Evolutionary conservation across 306 rosid genomes (phyloP), one percentile per base, ranked within the genome.

Genomic region (Sechiopsis laciniata): DNA sequence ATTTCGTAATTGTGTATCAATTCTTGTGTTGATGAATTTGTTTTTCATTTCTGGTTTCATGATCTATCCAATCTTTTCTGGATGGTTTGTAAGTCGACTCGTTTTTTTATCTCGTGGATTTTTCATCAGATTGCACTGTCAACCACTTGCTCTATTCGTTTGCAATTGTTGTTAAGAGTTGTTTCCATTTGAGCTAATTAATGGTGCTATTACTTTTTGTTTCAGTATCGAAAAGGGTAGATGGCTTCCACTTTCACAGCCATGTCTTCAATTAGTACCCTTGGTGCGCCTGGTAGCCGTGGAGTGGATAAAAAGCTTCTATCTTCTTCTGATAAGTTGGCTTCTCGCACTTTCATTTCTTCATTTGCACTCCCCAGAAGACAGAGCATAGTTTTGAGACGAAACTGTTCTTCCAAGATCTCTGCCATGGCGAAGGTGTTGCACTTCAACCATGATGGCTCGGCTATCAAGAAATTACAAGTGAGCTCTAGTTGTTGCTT

Each of bases 381-480:
- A 53, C 87, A 66, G 16, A 78, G 76, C 78, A 71, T 76, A 10
- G 77, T 81, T 4, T 0, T 81, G 0, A 80, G 91, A 26, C 85
- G 83, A 72, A 82, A 57, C 20, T 83, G 80, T 0, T 71, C 78
- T 54, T 78, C 83, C 40, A 87, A 79, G 81, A 86, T 91, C 54
- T 91, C 82, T 8, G 93, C 99, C 59, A 95, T 95, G 99, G 99
- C 99, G 0, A 95, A 95, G 75, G 99, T 91, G 71, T 75, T 95
- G 82, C 95, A 91, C 76, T 95, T 95, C 76, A 95, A 95, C 79
- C 90, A 88, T 81, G 99, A 95, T 26, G 99, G 99, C 12, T 79
- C 95, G 1, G 89, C 99, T 73, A 91, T 95, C n/a, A 95, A 83
- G 84, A 95, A 81, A 60, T 83, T 95, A 5, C 99, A 95, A 40